These are phyloP conservation scores for Colletotrichum musae DNA, from an alignment of 2,329 filamentous ascomycete species.

Conservation along the genomic window DNA sequence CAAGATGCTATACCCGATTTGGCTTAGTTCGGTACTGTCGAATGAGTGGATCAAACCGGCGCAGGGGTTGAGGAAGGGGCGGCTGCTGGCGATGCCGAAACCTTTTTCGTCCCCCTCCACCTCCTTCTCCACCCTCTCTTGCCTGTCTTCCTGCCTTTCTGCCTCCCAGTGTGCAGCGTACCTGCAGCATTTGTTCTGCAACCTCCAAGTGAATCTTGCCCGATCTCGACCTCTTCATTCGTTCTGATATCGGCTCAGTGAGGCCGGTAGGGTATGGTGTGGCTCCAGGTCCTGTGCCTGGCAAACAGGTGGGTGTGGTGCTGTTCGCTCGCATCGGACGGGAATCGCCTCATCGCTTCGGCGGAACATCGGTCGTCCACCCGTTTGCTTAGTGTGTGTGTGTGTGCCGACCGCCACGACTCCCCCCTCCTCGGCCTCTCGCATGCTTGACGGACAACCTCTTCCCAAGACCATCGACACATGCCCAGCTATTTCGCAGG, in stretches of 20 bases:
- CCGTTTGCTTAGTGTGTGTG: no score
- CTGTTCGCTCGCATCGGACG: background rate
- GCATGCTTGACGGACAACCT: background rate
- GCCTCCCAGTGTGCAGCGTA: background rate
- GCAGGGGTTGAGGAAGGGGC: slow-evolving; percentile 39
- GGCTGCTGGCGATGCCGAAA: slow-evolving; percentile 39
- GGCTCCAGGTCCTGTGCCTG: slow-evolving; percentile 3
- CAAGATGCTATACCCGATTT: background rate
- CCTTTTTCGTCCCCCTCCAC: slow-evolving; percentile 34
- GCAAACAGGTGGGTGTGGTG: slow-evolving; percentile 25
- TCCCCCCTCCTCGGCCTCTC: background rate
- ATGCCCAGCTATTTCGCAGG: slow-evolving; percentile 2
- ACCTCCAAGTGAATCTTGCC: background rate
- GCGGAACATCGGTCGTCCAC: slow-evolving; percentile 9
- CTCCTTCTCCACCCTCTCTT: background rate
- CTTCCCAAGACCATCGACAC: background rate
- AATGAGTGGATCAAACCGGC: slow-evolving; percentile 41
- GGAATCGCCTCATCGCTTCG: slow-evolving; percentile 31
- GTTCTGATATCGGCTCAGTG: slow-evolving; percentile 16
- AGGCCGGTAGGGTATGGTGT: slow-evolving; percentile 9
- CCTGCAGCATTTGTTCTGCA: background rate
- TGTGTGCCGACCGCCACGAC: background rate
- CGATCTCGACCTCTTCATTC: slow-evolving; percentile 13
- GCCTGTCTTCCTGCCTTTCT: background rate
- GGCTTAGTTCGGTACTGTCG: slow-evolving; percentile 30